These are phyloP conservation scores for Mucor saturninus DNA, from an alignment of 371 early-diverging fungal species.

Conservation along the genomic window DNA sequence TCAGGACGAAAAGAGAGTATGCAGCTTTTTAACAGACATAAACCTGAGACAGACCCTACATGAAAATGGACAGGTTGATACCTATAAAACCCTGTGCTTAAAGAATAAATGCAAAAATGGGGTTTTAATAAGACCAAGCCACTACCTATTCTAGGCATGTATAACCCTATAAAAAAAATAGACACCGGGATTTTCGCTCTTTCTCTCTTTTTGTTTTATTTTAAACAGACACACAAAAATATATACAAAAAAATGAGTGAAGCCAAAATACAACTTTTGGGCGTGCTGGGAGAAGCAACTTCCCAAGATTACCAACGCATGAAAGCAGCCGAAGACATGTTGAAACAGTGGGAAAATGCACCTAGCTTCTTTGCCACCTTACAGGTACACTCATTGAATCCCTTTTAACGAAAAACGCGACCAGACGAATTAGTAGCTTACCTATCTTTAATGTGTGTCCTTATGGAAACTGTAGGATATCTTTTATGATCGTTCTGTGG, in stretches of 20 bases:
- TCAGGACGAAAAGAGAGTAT: no score
- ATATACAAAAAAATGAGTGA: conserved; percentile 44
- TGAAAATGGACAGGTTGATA: no score
- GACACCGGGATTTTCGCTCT: background rate
- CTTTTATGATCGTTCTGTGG: conserved; percentile 68
- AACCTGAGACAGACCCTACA: no score
- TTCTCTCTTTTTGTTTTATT: background rate
- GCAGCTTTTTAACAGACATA: no score
- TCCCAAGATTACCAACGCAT: conserved; percentile 72
- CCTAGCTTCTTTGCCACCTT: conserved; percentile 76
- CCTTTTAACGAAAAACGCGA: background rate
- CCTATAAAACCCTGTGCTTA: no score
- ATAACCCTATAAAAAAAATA: no score
- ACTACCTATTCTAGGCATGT: no score
- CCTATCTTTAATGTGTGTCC: no score
- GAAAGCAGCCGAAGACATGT: conserved; percentile 70
- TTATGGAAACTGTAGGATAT: conserved; percentile 62
- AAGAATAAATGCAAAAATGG: no score
- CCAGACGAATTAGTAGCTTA: no score
- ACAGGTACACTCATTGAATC: conserved; percentile 54
- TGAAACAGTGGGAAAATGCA: conserved; percentile 78
- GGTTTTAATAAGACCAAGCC: no score
- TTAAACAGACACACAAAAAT: background rate
- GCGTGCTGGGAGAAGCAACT: conserved; percentile 66
- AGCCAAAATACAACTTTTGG: conserved; percentile 60